Percentiles rank a stretch among this genome's conserved stretches.
Conservation (phyloP, 202 grass and related monocot genomes). For the Panicum hallii region DNA sequence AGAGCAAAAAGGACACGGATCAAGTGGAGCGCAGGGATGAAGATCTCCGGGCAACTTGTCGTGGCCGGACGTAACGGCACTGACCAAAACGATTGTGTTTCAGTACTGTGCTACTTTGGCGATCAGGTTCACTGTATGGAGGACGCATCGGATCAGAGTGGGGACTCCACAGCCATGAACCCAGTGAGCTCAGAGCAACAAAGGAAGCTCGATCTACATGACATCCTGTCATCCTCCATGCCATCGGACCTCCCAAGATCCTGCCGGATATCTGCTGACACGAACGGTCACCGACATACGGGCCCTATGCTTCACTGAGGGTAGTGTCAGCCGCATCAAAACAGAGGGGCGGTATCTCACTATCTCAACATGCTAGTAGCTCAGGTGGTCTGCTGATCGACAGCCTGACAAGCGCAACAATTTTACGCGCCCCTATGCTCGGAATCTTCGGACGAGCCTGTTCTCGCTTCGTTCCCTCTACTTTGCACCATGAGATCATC, state of each 20-base stretch:
- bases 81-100: neutral
- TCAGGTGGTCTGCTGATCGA: neutral
- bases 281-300: neutral
- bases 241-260: neutral
- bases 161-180: neutral
- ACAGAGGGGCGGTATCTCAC: neutral
- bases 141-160: neutral
- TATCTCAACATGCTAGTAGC: neutral
- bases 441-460: slow-evolving; percentile 19
- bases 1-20: neutral
- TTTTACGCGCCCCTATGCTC: neutral
- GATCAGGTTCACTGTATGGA: neutral
- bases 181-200: too few relatives aligned
- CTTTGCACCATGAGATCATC: neutral
- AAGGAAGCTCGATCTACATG: neutral
- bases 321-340: too few relatives aligned
- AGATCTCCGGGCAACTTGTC: neutral
- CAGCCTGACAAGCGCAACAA: neutral
- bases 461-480: neutral
- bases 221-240: neutral
- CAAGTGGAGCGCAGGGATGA: neutral
- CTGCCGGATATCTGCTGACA: neutral
- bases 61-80: neutral
- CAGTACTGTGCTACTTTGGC: neutral
- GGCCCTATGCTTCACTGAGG: neutral